phyloP scores from a whole-genome alignment of 345 rosid species.

The Aquilaria malaccensis region DNA sequence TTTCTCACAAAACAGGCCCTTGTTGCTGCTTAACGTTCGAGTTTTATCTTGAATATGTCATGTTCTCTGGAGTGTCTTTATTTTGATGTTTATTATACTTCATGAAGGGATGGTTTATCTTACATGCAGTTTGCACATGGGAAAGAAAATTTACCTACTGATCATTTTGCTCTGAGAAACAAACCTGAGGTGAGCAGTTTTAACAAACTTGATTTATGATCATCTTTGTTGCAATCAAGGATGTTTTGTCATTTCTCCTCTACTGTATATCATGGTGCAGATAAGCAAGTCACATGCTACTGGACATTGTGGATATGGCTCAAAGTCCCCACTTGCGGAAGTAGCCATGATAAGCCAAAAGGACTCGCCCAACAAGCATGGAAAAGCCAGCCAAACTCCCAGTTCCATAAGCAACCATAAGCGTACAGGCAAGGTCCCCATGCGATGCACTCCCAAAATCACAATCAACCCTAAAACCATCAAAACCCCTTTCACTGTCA shows the following conservation, averaged over 20 bases:
- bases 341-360: constrained; percentile 11
- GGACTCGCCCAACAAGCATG: constrained; percentile 5
- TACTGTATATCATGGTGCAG: constrained; percentile 16
- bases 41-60: too few relatives aligned
- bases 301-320: constrained; percentile 17
- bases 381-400: not conserved
- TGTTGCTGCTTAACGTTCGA: not conserved
- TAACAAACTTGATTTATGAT: not conserved
- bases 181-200: constrained; percentile 29
- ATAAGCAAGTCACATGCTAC: constrained; percentile 18
- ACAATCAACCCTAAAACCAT: constrained; percentile 11
- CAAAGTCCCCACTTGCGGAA: constrained; percentile 21
- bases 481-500: constrained; percentile 8
- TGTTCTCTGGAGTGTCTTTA: not conserved
- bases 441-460: constrained; percentile 6
- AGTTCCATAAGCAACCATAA: not conserved
- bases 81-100: not conserved
- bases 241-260: constrained; percentile 7
- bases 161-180: constrained; percentile 20
- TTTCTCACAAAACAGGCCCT: too few relatives aligned
- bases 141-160: constrained; percentile 34
- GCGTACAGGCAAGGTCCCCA: constrained; percentile 1
- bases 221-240: constrained; percentile 1
- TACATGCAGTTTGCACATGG: constrained; percentile 42
- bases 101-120: constrained; percentile 1